Conservation (phyloP, 2,329 filamentous ascomycete genomes). For the Pseudogymnoascus sp. region DNA sequence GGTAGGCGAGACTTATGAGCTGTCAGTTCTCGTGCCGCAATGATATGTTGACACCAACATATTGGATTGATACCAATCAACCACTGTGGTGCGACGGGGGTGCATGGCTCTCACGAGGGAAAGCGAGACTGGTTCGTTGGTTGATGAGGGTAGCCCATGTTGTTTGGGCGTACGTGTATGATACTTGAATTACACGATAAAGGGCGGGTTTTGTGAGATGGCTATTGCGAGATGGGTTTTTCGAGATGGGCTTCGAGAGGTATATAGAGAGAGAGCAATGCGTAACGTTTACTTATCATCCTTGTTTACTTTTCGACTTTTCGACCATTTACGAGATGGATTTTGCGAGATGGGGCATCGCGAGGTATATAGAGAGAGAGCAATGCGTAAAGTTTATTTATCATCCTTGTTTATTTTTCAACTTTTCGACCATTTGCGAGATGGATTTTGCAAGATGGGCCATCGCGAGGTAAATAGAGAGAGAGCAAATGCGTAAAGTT, state of each 20-base stretch:
- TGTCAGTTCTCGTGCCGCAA: conserved; percentile 35
- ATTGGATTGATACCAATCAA: no score
- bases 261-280: neutral
- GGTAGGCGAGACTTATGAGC: conserved; percentile 39
- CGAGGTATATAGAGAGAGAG: neutral
- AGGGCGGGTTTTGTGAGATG: neutral
- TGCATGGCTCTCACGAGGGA: no score
- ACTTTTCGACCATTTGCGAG: neutral
- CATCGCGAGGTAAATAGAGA: neutral
- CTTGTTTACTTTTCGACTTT: neutral
- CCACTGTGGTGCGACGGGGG: neutral
- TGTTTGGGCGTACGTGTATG: neutral
- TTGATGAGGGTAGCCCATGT: neutral
- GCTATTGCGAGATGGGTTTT: neutral
- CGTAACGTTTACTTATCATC: neutral
- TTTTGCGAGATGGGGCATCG: neutral
- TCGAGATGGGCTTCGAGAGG: neutral
- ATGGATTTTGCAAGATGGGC: neutral
- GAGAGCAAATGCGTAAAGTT: neutral
- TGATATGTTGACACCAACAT: neutral
- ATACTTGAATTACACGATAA: neutral
- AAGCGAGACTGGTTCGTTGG: neutral
- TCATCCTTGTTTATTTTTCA: neutral
- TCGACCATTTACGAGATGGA: neutral
- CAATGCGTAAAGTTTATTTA: neutral